Conservation (phyloP, 1,139 yeast genomes). For the Lodderomyces beijingensis region DNA sequence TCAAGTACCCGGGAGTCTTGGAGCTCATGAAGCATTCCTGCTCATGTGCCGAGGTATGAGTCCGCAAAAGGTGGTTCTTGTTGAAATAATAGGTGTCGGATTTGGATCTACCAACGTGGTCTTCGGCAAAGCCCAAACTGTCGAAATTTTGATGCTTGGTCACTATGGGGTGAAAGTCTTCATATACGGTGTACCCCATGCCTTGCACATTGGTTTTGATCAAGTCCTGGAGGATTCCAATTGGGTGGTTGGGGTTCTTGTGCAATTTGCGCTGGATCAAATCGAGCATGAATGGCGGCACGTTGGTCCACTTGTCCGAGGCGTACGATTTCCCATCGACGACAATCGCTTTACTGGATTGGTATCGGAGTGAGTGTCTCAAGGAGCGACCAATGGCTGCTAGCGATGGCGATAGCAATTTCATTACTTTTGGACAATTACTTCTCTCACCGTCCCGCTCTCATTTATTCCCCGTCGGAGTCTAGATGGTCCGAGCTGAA, state of each 20-base stretch:
- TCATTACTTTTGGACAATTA: no score
- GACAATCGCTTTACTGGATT: constrained; percentile 25
- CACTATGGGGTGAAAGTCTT: constrained; percentile 80
- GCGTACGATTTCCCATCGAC: constrained; percentile 51
- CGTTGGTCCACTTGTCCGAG: constrained; percentile 81
- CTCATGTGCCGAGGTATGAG: constrained; percentile 98
- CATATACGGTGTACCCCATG: constrained; percentile 75
- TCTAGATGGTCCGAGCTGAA: no score
- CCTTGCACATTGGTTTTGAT: constrained; percentile 65
- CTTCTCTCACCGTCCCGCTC: no score
- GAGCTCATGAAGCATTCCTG: constrained; percentile 67
- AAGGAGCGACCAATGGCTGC: not conserved
- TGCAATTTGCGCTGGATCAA: constrained; percentile 74
- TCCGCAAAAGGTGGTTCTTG: constrained; percentile 64
- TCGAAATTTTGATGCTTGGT: constrained; percentile 83
- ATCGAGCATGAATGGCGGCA: constrained; percentile 67
- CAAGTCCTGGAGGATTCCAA: constrained; percentile 75
- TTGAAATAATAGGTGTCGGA: constrained; percentile 93
- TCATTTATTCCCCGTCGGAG: no score
- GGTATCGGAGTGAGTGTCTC: constrained; percentile 3
- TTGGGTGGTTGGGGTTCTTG: constrained; percentile 73
- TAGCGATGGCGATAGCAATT: no score
- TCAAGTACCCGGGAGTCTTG: constrained; percentile 81
- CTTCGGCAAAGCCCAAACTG: constrained; percentile 81
- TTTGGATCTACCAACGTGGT: constrained; percentile 90